phyloP scores from a whole-genome alignment of 2,329 filamentous ascomycete genomes.

The Clonostachys rhizophaga region DNA sequence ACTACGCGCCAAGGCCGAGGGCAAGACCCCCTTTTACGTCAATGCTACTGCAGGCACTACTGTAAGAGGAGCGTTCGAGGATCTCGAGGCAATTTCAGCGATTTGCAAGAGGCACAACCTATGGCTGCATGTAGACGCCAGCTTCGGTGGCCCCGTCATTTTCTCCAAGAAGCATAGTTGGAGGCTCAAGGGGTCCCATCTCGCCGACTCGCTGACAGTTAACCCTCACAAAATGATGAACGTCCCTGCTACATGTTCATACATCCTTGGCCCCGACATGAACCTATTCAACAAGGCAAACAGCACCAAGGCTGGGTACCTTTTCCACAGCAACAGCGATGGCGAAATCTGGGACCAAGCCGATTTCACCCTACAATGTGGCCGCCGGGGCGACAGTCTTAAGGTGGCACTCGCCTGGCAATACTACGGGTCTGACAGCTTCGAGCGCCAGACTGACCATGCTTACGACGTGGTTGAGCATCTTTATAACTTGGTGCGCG shows the following conservation, averaged over 20 bases:
- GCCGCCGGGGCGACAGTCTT: slow-evolving; percentile 76
- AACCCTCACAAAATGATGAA: slow-evolving; percentile 99
- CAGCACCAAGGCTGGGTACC: slow-evolving; percentile 80
- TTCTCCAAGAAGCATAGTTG: slow-evolving; percentile 63
- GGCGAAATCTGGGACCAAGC: slow-evolving; percentile 81
- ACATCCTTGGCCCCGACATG: slow-evolving; percentile 76
- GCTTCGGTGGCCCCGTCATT: slow-evolving; percentile 81
- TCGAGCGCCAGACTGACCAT: slow-evolving; percentile 62
- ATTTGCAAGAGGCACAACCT: slow-evolving; percentile 69
- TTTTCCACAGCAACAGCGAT: slow-evolving; percentile 69
- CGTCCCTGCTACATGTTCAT: slow-evolving; percentile 85
- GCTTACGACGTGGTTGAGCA: slow-evolving; percentile 70
- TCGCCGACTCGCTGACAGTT: slow-evolving; percentile 78
- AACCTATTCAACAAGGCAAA: slow-evolving; percentile 76
- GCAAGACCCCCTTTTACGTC: slow-evolving; percentile 85
- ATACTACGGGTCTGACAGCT: slow-evolving; percentile 78
- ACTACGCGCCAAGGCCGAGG: slow-evolving; percentile 53
- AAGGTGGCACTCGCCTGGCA: slow-evolving; percentile 88
- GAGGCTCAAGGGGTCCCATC: slow-evolving; percentile 66
- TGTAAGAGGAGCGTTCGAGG: slow-evolving; percentile 85
- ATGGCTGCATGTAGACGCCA: slow-evolving; percentile 92
- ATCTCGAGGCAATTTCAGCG: slow-evolving; percentile 62
- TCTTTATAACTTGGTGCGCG: slow-evolving; percentile 56
- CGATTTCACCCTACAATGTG: slow-evolving; percentile 90
- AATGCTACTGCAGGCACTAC: slow-evolving; percentile 96